Base-by-base conservation (phyloP, 78 protist genomes). In the Cavenderia fasciculata region DNA sequence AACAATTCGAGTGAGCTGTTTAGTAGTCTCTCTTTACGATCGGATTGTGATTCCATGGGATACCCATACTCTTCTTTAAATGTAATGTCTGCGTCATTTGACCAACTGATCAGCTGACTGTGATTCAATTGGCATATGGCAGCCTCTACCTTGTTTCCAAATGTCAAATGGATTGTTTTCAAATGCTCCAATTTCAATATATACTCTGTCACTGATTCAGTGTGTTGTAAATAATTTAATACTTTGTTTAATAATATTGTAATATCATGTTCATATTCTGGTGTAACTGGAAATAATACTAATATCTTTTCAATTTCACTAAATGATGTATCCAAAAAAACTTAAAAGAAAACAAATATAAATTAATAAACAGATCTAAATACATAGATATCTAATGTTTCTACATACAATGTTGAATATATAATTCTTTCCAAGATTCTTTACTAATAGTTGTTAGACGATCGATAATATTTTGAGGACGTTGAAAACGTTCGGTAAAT, bases 221-320 rank as follows among this genome's bases (percentile, higher is more conserved):
- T 79, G 66, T 79, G 88, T 66, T 79, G 62, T 36, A 79, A 40
- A 54, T 79, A 79, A 2, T 44, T 79, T 29, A 79, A 66, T 11
- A 79, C 88, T 40, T 52, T 79, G 41, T 70, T 38, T 41, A 79
- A 66, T 0, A 79, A 19, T 1, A 79, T 79, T 4, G 88, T 79
- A 54, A 79, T 79, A 40, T 79, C 88, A 54, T 65, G 88, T 66
- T 79, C 88, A 65, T 79, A 79, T 51, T 79, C 88, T 10, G 71
- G 69, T 10, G 88, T 79, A 6, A 79, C 76, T 52, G 88, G 88
- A 11, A 79, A 79, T 7, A 79, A 16, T 38, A 72, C 70, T 40
- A 79, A 52, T 54, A 79, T 21, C 54, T 76, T 79, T 52, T 79
- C 88, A 52, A 79, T 33, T 27, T 79, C 88, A 59, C 70, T 66